These are phyloP conservation scores for Helicostylum pulchrum DNA, from an alignment of 192 early-diverging fungal species.

Conservation along the genomic window DNA sequence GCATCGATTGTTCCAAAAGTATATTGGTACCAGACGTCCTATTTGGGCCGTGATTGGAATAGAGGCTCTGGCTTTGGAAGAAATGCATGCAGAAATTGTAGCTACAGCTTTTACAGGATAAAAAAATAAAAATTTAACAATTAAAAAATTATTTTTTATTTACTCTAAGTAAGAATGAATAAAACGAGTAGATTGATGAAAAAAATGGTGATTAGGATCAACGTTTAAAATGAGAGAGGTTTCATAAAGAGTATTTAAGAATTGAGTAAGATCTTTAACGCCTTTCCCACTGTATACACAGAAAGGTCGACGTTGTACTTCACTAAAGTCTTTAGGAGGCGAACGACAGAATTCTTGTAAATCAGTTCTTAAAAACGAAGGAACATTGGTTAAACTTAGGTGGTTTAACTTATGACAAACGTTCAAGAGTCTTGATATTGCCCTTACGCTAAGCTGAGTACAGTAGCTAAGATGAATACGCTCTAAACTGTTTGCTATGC, in stretches of 20 bases:
- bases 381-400: slow-evolving; percentile 54
- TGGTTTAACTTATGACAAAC: slow-evolving; percentile 49
- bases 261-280: slow-evolving; percentile 46
- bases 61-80: no score
- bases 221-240: no score
- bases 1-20: no score
- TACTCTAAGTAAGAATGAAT: no score
- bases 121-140: no score
- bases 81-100: no score
- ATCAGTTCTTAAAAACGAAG: slow-evolving; percentile 44
- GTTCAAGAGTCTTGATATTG: slow-evolving; percentile 46
- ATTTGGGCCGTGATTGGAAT: no score
- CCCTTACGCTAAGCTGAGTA: slow-evolving; percentile 42
- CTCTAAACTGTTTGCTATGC: slow-evolving; percentile 45
- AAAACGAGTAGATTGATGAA: no score
- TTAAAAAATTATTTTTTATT: no score
- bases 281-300: slow-evolving; percentile 61
- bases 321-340: slow-evolving; percentile 53
- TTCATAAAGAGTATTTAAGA: slow-evolving; percentile 26
- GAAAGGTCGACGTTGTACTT: slow-evolving; percentile 52
- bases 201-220: no score
- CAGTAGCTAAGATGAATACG: slow-evolving; percentile 59
- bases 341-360: slow-evolving; percentile 50
- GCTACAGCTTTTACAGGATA: no score
- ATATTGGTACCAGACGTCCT: no score